phyloP scores from a whole-genome alignment of 495 filamentous ascomycete genomes.

The Podospora pseudopauciseta region DNA sequence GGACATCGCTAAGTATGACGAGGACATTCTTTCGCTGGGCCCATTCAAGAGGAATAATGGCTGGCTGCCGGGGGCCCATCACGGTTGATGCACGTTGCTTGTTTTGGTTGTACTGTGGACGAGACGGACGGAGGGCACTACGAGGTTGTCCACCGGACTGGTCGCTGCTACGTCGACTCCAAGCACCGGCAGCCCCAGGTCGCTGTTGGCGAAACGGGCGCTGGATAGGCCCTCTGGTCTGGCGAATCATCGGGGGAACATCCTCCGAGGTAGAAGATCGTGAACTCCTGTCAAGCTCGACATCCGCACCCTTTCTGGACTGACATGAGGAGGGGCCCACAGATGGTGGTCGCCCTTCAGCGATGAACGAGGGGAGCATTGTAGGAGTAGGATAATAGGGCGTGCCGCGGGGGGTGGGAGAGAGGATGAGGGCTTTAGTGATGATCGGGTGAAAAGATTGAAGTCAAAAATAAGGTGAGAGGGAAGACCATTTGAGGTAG shows the following conservation, averaged over 20 bases:
- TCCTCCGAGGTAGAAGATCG: neutral
- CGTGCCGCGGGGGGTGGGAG: no score
- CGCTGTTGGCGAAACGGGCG: neutral
- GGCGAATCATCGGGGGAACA: neutral
- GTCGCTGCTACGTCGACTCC: neutral
- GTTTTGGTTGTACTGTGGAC: neutral
- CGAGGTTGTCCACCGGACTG: neutral
- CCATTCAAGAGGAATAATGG: constrained; percentile 28
- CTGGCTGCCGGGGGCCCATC: neutral
- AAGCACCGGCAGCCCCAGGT: neutral
- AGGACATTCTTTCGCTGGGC: constrained; percentile 19
- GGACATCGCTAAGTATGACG: constrained; percentile 29
- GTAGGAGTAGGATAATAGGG: neutral
- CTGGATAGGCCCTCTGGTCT: neutral
- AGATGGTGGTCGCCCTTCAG: neutral
- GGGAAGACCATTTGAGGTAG: no score
- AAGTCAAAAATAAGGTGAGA: no score
- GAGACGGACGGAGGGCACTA: neutral
- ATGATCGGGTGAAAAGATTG: no score
- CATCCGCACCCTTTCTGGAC: neutral
- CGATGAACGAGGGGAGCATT: neutral
- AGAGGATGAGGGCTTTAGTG: no score
- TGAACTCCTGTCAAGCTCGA: neutral
- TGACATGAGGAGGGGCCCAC: neutral
- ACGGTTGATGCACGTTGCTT: neutral